Percentiles rank a stretch among this genome's conserved stretches.
phyloP scores from a whole-genome alignment of 2,329 filamentous ascomycete genomes.

The Neoscytalidium dimidiatum region DNA sequence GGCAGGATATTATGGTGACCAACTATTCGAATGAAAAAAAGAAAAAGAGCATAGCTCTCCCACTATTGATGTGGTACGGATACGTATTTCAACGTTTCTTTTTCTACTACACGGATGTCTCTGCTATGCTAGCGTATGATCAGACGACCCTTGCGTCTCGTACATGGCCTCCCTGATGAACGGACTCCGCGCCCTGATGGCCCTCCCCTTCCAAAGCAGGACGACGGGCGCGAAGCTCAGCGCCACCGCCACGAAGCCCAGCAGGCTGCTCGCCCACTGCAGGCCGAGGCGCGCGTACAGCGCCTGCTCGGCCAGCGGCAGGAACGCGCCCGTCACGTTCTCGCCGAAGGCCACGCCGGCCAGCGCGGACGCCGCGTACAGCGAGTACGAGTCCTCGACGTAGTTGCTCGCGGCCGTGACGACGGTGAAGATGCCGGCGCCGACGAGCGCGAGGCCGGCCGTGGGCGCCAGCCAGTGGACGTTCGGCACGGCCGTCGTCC shows the following conservation, averaged over 20 bases:
- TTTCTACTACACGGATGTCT: too few relatives aligned
- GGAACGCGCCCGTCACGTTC: slow-evolving; percentile 50
- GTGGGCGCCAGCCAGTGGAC: slow-evolving; percentile 33
- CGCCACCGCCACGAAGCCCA: slow-evolving; percentile 47
- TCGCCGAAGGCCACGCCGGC: slow-evolving; percentile 53
- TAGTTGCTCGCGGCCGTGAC: slow-evolving; percentile 54
- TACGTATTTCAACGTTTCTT: too few relatives aligned
- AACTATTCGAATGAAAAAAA: not conserved
- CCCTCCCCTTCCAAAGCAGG: slow-evolving; percentile 44
- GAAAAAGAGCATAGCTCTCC: too few relatives aligned
- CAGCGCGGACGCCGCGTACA: slow-evolving; percentile 53
- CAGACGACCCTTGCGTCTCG: not conserved
- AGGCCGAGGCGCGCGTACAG: slow-evolving; percentile 53
- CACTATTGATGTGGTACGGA: too few relatives aligned
- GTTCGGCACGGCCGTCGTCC: slow-evolving; percentile 22
- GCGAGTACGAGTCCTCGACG: slow-evolving; percentile 50
- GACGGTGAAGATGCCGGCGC: slow-evolving; percentile 38
- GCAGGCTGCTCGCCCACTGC: slow-evolving; percentile 51
- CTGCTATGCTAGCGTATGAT: not conserved
- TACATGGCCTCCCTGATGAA: slow-evolving; percentile 35
- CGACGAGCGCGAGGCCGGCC: slow-evolving; percentile 29
- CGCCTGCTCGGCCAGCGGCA: slow-evolving; percentile 49
- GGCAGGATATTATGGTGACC: not conserved
- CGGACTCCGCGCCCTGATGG: slow-evolving; percentile 41
- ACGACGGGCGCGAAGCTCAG: slow-evolving; percentile 49